A percentile compares a stretch with the other conserved stretches of the same genome.
Conservation (phyloP, 1,139 yeast species). For the Candida frijolesensis region DNA sequence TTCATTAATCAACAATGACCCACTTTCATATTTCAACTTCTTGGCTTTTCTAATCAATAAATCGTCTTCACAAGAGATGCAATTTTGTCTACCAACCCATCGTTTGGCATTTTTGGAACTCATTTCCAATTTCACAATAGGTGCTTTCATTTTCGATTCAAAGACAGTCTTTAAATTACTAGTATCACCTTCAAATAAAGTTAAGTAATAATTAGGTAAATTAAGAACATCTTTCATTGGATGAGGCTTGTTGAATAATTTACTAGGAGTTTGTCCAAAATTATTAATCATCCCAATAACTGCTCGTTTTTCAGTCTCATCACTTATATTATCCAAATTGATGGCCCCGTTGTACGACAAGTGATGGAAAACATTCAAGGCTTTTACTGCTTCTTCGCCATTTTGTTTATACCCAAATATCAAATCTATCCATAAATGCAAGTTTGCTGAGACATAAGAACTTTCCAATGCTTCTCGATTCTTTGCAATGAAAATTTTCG, state of each 20-base stretch:
- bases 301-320: conserved; percentile 72
- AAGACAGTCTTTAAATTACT: conserved; percentile 31
- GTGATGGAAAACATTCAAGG: conserved; percentile 78
- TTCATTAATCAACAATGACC: conserved; percentile 46
- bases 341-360: conserved; percentile 83
- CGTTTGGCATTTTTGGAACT: conserved; percentile 32
- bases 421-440: conserved; percentile 83
- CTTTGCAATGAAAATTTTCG: conserved; percentile 66
- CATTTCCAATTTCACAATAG: conserved; percentile 43
- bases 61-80: conserved; percentile 41
- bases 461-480: conserved; percentile 84
- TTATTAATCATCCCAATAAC: conserved; percentile 82
- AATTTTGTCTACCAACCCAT: conserved; percentile 51
- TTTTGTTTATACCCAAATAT: conserved; percentile 78
- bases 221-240: conserved; percentile 47
- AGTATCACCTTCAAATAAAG: conserved; percentile 21
- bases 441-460: conserved; percentile 70
- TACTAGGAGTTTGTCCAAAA: conserved; percentile 86
- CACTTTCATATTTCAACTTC: conserved; percentile 24
- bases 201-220: conserved; percentile 37
- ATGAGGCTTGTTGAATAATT: conserved; percentile 68
- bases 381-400: conserved; percentile 64
- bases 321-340: conserved; percentile 68
- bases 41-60: conserved; percentile 40
- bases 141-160: conserved; percentile 37